A percentile compares a stretch with the other conserved stretches of the same genome.
phyloP scores from a whole-genome alignment of 768 basidiomycete genomes.

The Tricholoma hemisulphureum region DNA sequence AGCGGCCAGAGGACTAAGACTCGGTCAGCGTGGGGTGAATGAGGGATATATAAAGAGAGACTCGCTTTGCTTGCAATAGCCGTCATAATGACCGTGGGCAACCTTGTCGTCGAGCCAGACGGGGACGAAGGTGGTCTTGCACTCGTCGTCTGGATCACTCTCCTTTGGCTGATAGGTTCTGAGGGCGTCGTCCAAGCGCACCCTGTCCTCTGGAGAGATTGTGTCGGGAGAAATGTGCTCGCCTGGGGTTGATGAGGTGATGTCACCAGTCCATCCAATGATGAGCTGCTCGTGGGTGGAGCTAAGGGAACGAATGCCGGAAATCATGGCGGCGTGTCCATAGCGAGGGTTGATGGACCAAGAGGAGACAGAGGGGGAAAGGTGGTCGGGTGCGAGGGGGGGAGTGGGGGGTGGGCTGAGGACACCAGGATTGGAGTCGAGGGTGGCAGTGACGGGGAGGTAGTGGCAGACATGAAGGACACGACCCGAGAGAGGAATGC shows the following conservation, averaged over 20 bases:
- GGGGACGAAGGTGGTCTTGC: constrained; percentile 75
- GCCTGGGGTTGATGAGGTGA: constrained; percentile 49
- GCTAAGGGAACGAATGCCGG: constrained; percentile 83
- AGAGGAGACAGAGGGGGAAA: no score
- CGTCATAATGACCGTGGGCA: constrained; percentile 93
- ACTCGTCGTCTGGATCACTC: constrained; percentile 51
- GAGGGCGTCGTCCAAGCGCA: constrained; percentile 64
- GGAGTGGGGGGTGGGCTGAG: constrained; percentile 79
- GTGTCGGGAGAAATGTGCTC: constrained; percentile 48
- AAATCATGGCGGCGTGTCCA: constrained; percentile 94
- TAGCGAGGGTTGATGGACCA: constrained; percentile 83
- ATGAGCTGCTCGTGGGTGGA: constrained; percentile 87
- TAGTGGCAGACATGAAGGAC: constrained; percentile 93
- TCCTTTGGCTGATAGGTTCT: constrained; percentile 59
- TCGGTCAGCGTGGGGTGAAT: neutral
- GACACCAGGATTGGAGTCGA: constrained; percentile 50
- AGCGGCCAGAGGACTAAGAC: constrained; percentile 87
- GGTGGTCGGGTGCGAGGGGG: constrained; percentile 44
- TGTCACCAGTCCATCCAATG: constrained; percentile 93
- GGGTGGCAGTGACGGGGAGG: constrained; percentile 73
- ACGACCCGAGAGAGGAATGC: constrained; percentile 76
- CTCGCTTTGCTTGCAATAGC: constrained; percentile 96
- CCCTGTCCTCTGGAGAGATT: constrained; percentile 62
- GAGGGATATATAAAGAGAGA: constrained; percentile 20
- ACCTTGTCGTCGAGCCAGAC: constrained; percentile 90